Percentiles rank a stretch among this genome's conserved stretches.
Evolutionary conservation across 129 eudicot genomes (phyloP).

Genomic region (Helianthus tuberosus): DNA sequence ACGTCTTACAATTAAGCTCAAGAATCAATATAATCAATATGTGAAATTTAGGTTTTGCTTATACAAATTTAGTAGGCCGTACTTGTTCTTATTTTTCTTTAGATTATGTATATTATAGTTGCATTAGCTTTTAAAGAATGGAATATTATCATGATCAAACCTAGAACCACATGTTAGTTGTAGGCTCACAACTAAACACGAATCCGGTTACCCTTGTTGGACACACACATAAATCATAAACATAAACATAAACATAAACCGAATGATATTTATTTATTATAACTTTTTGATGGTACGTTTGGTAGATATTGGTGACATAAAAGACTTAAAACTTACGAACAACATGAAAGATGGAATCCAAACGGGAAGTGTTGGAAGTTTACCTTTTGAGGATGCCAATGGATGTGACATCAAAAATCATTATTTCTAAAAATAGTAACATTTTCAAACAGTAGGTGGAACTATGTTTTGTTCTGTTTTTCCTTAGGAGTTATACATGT

Average conservation of each 20-base stretch:
- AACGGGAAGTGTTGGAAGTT: constrained; percentile 4
- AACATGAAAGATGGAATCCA: background rate
- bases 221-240: background rate
- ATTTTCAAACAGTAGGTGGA: constrained; percentile 16
- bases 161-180: background rate
- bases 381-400: constrained; percentile 7
- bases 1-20: background rate
- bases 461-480: background rate
- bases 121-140: background rate
- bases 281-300: background rate
- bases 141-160: background rate
- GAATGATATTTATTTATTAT: background rate
- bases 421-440: constrained; percentile 20
- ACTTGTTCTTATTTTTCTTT: background rate
- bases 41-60: background rate
- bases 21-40: background rate
- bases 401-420: constrained; percentile 7
- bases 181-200: background rate
- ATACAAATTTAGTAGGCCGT: background rate
- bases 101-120: background rate
- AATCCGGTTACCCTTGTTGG: background rate
- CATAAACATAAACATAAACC: background rate
- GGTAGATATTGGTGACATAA: constrained; percentile 9
- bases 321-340: constrained; percentile 11
- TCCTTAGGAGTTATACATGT: constrained; percentile 29